A percentile compares a stretch with the other conserved stretches of the same genome.
Evolutionary conservation across 129 eudicot species (phyloP).

Genomic region (Centaurea solstitialis): DNA sequence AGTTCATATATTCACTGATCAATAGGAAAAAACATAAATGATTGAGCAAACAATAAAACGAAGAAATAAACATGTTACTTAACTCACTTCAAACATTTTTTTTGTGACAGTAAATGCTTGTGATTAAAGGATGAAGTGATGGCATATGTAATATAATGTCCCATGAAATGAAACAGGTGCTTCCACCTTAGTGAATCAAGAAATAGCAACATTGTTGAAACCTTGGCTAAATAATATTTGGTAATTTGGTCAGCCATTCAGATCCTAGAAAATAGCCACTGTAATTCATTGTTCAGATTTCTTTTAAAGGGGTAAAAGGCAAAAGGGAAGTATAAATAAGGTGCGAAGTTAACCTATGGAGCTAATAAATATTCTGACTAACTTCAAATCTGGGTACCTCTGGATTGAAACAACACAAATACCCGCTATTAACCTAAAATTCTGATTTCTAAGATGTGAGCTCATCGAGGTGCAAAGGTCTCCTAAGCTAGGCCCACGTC

Average conservation of each 20-base stretch:
- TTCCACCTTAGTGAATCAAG: not conserved
- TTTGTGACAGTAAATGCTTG: not conserved
- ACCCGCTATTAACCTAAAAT: not conserved
- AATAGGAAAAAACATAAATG: constrained; percentile 13
- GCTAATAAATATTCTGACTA: too few relatives aligned
- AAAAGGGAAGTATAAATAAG: too few relatives aligned
- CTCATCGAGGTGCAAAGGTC: not conserved
- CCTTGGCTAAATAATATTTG: not conserved
- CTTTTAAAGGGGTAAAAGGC: too few relatives aligned
- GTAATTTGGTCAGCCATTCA: too few relatives aligned
- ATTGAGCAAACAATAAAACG: constrained; percentile 5
- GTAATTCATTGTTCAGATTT: too few relatives aligned
- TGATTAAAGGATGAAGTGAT: not conserved
- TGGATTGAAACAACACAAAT: not conserved
- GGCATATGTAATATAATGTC: not conserved
- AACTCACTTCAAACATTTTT: not conserved
- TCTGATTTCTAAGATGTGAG: not conserved
- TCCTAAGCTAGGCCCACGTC: too few relatives aligned
- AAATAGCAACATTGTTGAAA: constrained; percentile 4
- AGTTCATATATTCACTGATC: constrained; percentile 77
- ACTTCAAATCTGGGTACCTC: not conserved
- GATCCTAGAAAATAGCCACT: too few relatives aligned
- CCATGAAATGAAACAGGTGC: constrained; percentile 1
- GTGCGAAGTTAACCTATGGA: too few relatives aligned
- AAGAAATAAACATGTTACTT: not conserved